Percentiles rank a stretch among this genome's conserved stretches.
phyloP scores from a whole-genome alignment of 2,329 filamentous ascomycete genomes.

The Colletotrichum falcatum region DNA sequence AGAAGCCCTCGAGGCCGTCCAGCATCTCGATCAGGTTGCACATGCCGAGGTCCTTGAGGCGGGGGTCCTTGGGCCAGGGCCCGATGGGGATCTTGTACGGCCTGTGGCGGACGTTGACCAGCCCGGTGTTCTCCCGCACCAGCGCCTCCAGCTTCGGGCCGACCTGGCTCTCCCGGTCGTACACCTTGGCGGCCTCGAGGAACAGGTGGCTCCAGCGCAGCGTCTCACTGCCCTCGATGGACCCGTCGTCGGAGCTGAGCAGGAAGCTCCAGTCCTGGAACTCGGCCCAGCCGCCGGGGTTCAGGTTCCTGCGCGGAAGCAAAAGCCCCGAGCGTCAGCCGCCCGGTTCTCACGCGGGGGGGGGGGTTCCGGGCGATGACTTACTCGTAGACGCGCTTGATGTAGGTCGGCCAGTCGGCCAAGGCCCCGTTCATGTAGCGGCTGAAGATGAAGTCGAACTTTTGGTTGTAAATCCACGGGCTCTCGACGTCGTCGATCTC shows the following conservation, averaged over 20 bases:
- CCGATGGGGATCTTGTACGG: conserved; percentile 65
- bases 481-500: conserved; percentile 74
- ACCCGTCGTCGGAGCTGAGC: conserved; percentile 51
- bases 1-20: conserved; percentile 45
- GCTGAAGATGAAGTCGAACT: conserved; percentile 51
- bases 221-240: conserved; percentile 55
- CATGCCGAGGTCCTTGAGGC: conserved; percentile 53
- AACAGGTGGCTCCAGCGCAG: conserved; percentile 51
- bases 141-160: not conserved
- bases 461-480: conserved; percentile 51
- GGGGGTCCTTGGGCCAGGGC: conserved; percentile 64
- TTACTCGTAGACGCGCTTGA: conserved; percentile 45
- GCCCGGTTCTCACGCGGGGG: too few relatives aligned
- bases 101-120: conserved; percentile 59
- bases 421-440: conserved; percentile 29
- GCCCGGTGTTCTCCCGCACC: not conserved
- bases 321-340: conserved; percentile 42
- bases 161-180: not conserved
- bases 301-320: conserved; percentile 60
- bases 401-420: conserved; percentile 22
- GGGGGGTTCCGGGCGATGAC: conserved; percentile 56
- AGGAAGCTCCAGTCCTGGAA: conserved; percentile 61
- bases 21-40: conserved; percentile 37
- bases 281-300: conserved; percentile 66
- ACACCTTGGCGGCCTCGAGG: not conserved